Conservation (phyloP, 2,329 filamentous ascomycete species). For the Trichoderma lentiforme region DNA sequence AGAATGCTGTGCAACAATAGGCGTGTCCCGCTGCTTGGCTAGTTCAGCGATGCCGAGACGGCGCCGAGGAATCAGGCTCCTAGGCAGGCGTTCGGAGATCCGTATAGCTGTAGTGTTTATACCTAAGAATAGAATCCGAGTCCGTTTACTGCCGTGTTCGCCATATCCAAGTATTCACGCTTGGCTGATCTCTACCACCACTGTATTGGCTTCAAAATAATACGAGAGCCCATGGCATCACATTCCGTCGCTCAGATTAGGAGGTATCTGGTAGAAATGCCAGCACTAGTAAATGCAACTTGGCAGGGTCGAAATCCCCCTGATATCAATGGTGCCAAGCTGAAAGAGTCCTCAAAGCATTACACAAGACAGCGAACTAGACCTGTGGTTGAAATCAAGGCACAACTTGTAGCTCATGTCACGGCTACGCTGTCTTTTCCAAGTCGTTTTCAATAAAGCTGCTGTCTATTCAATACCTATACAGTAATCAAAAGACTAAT, state of each 20-base stretch:
- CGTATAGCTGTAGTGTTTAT: not conserved
- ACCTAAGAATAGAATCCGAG: not conserved
- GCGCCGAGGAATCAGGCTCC: not conserved
- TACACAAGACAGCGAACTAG: not conserved
- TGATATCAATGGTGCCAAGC: not conserved
- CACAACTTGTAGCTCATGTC: not conserved
- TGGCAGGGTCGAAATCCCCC: not conserved
- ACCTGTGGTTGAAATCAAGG: not conserved
- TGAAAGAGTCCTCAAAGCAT: not conserved
- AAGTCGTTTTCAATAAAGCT: not conserved
- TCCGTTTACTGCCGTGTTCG: not conserved
- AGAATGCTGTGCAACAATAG: not conserved
- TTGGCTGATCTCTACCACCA: not conserved
- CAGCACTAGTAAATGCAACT: not conserved
- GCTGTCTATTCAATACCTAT: not conserved
- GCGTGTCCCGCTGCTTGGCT: not conserved
- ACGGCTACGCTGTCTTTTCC: not conserved
- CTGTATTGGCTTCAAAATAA: not conserved
- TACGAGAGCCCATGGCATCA: not conserved
- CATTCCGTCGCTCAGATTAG: not conserved
- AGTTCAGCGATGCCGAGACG: not conserved
- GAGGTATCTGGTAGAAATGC: not conserved
- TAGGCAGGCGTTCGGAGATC: not conserved
- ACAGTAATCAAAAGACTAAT: not conserved
- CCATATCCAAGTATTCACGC: not conserved